Base-by-base conservation (phyloP, 1,284 basidiomycete genomes). In the Earliella scabrosa region DNA sequence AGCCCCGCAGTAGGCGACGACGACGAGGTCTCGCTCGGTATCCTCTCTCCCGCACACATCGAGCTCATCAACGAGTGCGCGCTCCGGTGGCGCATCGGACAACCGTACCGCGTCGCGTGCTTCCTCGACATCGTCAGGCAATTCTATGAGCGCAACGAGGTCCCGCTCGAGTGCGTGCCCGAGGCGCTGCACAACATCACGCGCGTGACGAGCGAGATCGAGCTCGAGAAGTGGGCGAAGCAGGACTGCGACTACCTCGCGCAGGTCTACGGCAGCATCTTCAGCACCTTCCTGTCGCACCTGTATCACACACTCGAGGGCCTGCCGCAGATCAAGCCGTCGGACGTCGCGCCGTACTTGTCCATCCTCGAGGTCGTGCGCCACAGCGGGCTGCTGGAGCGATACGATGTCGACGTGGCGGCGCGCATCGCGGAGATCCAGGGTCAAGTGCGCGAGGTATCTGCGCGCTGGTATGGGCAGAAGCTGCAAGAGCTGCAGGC, bases 11-110 rank as follows among this genome's bases (percentile, higher is more conserved):
- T 98, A 32, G 90, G 95, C 31, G 97, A 98, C 64, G 93, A 95
- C 65, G 94, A 98, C 64, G 95, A 99, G 74, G 97, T 99, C 3
- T 94, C 95, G 1, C 77, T 99, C 29, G 93, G 93, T 10, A 98
- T 99, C 53, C 75, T 99, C n/a, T 94, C 93, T 0, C 68, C 83
- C 1, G 69, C 82, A 16, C 95, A 98, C 70, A 80, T 93, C 41
- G 89, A 93, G 54, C 77, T 99, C 32, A 84, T 98, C 57, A 87
- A 88, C 51, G 92, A 96, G 67, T 96, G 95, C 66, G 94, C 94
- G 1, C 68, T 89, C 54, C 82, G 93, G 39, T 98, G 97, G 97
- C 81, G 97, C 52, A 87, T 99, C 53, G 83, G 88, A 8, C 83
- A 90, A 50, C 77, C 90, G 3, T 94, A 93, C 68, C 85, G 92